Percentiles rank a stretch among this genome's conserved stretches.
phyloP scores from a whole-genome alignment of 2,329 filamentous ascomycete species.

The Seiridium unicorne region DNA sequence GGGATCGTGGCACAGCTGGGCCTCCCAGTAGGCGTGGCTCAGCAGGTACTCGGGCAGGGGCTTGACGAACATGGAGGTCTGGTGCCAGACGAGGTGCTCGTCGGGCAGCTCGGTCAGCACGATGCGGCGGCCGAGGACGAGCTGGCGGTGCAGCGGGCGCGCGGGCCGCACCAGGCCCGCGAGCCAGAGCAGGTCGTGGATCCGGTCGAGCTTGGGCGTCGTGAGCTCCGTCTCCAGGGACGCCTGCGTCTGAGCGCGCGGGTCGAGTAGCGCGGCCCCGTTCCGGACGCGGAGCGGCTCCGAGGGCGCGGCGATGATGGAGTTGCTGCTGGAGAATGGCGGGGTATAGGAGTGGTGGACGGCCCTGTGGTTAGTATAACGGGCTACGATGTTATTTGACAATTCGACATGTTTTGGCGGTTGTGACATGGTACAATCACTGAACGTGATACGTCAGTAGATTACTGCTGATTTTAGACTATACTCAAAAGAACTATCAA shows the following conservation, averaged over 20 bases:
- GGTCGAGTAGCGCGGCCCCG: neutral
- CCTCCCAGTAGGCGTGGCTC: neutral
- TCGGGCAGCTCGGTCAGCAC: conserved; percentile 34
- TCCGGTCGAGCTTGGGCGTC: conserved; percentile 24
- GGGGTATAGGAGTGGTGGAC: neutral
- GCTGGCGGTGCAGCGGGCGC: conserved; percentile 35
- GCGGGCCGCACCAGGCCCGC: conserved; percentile 33
- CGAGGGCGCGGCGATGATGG: neutral
- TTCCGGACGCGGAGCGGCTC: neutral
- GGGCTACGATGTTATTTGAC: too few species aligned
- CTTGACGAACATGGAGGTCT: neutral
- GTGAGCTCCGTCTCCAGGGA: conserved; percentile 28
- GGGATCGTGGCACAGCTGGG: neutral
- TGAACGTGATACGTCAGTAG: too few species aligned
- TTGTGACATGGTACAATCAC: too few species aligned
- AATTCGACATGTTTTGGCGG: too few species aligned
- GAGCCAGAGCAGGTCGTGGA: conserved; percentile 25
- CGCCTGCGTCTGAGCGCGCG: neutral
- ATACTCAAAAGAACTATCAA: too few species aligned
- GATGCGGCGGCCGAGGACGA: conserved; percentile 29
- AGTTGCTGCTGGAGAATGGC: neutral
- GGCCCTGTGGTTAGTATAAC: too few species aligned
- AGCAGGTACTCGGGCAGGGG: neutral
- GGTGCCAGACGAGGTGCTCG: conserved; percentile 37
- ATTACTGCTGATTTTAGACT: too few species aligned